phyloP scores from a whole-genome alignment of 2,329 filamentous ascomycete genomes.

The Fusarium austroafricanum region DNA sequence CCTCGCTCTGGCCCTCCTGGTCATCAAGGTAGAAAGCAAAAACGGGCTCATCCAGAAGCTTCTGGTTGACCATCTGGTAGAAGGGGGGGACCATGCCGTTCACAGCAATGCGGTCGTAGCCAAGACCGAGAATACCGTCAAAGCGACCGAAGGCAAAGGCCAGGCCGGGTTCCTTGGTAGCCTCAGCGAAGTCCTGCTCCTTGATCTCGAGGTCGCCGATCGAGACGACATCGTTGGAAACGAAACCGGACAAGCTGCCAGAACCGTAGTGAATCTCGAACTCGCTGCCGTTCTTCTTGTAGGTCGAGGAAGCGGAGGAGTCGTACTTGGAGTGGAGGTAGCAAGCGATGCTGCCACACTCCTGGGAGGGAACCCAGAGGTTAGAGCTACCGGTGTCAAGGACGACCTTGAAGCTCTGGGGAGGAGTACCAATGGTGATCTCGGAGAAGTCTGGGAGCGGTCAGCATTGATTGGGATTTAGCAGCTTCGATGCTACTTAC shows the following conservation, averaged over 20 bases:
- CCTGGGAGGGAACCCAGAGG: constrained; percentile 93
- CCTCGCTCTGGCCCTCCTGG: constrained; percentile 80
- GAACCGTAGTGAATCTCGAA: constrained; percentile 98
- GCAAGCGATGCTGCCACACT: constrained; percentile 96
- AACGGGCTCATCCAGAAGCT: constrained; percentile 88
- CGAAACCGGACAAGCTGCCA: constrained; percentile 90
- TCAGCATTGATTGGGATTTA: constrained; percentile 21
- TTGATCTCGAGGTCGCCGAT: constrained; percentile 93
- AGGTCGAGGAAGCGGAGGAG: constrained; percentile 86
- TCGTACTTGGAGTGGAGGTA: constrained; percentile 98
- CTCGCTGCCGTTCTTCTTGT: constrained; percentile 90
- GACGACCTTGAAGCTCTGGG: constrained; percentile 97
- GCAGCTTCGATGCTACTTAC: constrained; percentile 65
- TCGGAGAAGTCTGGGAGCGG: constrained; percentile 87
- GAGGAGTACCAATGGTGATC: constrained; percentile 90
- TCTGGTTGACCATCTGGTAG: constrained; percentile 94
- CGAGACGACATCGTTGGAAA: constrained; percentile 86
- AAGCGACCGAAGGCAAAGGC: constrained; percentile 98
- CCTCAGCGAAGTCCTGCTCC: constrained; percentile 94
- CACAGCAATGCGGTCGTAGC: constrained; percentile 96
- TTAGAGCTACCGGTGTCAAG: constrained; percentile 99
- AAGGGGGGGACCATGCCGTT: constrained; percentile 95
- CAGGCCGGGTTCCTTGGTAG: constrained; percentile 92
- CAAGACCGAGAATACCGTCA: constrained; percentile 95
- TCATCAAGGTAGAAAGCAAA: constrained; percentile 97